Conservation (phyloP, 805 yeast genomes). For the Wickerhamiella sorbophila region DNA sequence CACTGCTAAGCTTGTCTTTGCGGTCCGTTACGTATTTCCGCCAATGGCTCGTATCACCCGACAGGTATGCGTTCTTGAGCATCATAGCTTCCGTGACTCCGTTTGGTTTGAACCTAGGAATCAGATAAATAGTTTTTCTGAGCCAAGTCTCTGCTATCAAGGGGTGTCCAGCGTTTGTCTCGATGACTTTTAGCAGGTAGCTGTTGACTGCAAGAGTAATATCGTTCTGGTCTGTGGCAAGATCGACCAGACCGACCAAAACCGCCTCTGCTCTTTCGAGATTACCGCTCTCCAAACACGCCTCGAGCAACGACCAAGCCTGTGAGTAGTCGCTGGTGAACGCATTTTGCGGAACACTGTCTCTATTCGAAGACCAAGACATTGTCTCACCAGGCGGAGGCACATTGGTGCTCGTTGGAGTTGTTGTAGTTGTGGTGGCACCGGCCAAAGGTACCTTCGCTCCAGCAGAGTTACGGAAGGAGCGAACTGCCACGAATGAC, state of each 20-base stretch:
- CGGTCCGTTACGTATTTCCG: constrained; percentile 15
- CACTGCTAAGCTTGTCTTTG: constrained; percentile 17
- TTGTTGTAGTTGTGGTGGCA: constrained; percentile 68
- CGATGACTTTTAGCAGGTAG: constrained; percentile 35
- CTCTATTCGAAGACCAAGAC: constrained; percentile 25
- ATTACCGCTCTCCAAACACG: constrained; percentile 53
- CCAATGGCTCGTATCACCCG: constrained; percentile 11
- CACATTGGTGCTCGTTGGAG: constrained; percentile 84
- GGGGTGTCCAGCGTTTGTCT: constrained; percentile 29
- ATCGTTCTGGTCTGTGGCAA: constrained; percentile 30
- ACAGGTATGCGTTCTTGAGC: constrained; percentile 31
- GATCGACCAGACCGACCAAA: constrained; percentile 43
- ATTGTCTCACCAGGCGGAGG: constrained; percentile 79
- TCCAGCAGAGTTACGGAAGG: constrained; percentile 37
- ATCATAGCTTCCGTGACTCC: constrained; percentile 48
- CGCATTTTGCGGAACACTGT: constrained; percentile 19
- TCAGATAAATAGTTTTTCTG: constrained; percentile 21
- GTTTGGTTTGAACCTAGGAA: constrained; percentile 30
- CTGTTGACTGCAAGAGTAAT: constrained; percentile 57
- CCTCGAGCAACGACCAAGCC: constrained; percentile 66
- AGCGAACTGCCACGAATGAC: not conserved
- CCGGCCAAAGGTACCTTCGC: constrained; percentile 46
- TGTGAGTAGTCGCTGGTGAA: constrained; percentile 45
- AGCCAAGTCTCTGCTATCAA: constrained; percentile 34
- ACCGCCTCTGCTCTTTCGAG: constrained; percentile 57